phyloP scores from a whole-genome alignment of 805 yeast genomes.

The Sungouiozyma ichnusensis region DNA sequence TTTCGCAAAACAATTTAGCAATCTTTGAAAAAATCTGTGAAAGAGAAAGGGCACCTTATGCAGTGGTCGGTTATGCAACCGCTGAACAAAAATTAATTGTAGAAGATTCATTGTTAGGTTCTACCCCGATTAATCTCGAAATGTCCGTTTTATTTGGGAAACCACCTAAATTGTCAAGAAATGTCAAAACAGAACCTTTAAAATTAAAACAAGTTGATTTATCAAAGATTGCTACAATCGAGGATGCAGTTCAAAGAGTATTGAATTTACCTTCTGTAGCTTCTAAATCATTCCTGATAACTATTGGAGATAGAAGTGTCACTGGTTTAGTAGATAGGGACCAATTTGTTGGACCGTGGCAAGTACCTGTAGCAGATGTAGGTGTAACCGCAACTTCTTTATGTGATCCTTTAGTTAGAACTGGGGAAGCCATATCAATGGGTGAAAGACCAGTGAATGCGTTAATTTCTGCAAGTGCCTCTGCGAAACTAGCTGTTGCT shows the following conservation, averaged over 20 bases:
- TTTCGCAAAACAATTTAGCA: slow-evolving; percentile 64
- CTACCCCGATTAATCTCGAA: slow-evolving; percentile 89
- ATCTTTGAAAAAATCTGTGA: slow-evolving; percentile 69
- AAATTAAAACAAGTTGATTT: slow-evolving; percentile 33
- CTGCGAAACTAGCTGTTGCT: slow-evolving; percentile 92
- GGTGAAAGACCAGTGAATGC: slow-evolving; percentile 95
- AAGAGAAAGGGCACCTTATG: slow-evolving; percentile 93
- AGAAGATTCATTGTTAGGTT: slow-evolving; percentile 64
- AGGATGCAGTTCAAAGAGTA: slow-evolving; percentile 71
- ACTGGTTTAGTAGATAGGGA: slow-evolving; percentile 96
- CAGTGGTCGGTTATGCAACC: slow-evolving; percentile 92
- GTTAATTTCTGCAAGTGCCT: slow-evolving; percentile 75
- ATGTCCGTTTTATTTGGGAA: slow-evolving; percentile 94
- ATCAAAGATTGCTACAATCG: slow-evolving; percentile 31
- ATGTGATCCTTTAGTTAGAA: slow-evolving; percentile 54
- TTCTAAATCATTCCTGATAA: slow-evolving; percentile 84
- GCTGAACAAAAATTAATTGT: slow-evolving; percentile 72
- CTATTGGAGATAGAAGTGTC: slow-evolving; percentile 98
- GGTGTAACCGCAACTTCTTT: slow-evolving; percentile 90
- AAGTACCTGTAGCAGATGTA: slow-evolving; percentile 96
- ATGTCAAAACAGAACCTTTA: slow-evolving; percentile 53
- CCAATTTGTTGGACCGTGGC: slow-evolving; percentile 99
- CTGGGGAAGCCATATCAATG: slow-evolving; percentile 98
- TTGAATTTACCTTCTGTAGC: slow-evolving; percentile 89
- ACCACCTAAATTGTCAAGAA: slow-evolving; percentile 89